Base-by-base conservation (phyloP, 495 filamentous ascomycete genomes). In the Neurospora intermedia region DNA sequence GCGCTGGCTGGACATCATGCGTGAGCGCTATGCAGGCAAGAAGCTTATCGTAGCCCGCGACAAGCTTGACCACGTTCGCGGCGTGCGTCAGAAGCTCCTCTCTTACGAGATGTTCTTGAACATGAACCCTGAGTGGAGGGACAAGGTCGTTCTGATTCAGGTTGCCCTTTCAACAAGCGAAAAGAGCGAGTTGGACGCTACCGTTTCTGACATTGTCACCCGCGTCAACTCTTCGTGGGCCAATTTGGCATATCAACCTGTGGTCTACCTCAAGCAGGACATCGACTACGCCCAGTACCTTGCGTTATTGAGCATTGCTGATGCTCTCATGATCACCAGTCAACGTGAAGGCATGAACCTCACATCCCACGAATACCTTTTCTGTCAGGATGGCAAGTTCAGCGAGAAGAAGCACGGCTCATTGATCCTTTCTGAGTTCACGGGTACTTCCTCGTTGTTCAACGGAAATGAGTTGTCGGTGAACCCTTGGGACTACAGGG, bases 301-400 rank as follows among this genome's bases (percentile, higher is more conserved):
- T 8, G 94, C 94, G 8, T 85, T 98, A 20, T 87, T 97, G 54
- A 92, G 91, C 20, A 91, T 96, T 35, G 94, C 94, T 4, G 94
- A 97, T 81, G 92, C 90, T 27, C 84, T 98, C 41, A 94, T 97
- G 88, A 94, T 98, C 78, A 94, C 94, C 7, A 94, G 92, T 79
- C 88, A 97, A 71, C 92, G 94, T 69, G 94, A 97, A 78, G 94
- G 94, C 54, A 98, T 97, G 94, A 97, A 97, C 77, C 82, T 98
- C 45, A 96, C 94, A 8, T 92, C 90, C 66, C 94, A 97, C 78
- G 94, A 98, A 81, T 98, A 92, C 78, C 87, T 97, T 40, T 94
- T 92, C 75, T 97, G 94, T 76, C 94, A 98, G 80, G 94, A 97
- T 80, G 93, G 93, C n/a, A 89, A 88, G 76, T 77, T 80, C 69